Evolutionary conservation across 139 green algal species (phyloP), one percentile per base, ranked within the genome.

Genomic region (Asterochloris sp.): DNA sequence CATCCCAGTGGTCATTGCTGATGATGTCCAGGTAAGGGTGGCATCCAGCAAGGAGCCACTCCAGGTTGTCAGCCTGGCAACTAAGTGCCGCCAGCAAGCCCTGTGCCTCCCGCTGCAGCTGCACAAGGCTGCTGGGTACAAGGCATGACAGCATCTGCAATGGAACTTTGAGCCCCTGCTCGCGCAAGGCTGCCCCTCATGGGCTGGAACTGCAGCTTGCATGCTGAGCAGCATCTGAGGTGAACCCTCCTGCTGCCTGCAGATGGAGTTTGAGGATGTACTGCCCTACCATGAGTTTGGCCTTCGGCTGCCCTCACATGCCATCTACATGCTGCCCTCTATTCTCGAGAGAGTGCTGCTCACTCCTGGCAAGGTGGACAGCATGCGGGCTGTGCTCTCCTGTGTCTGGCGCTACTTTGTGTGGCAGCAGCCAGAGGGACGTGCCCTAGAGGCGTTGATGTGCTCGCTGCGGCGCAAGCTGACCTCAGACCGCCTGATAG

Each of bases 381-480:
- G 38, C 76, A 69, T 80, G 76, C 76, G 67, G 76, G 23, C 17
- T 28, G 67, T 64, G 28, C 16, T 67, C 26, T 21, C 15, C 38
- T 71, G 76, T 17, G 76, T 80, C 21, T 80, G 73, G 73, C 17
- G n/a, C 26, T 78, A 61, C 73, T 78, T 11, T n/a, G 21, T n/a
- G 19, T 78, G 73, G 73, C 24, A 54, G 73, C 23, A 78, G 17
- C 24, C 24, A 15, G 26, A 78, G 73, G 73, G 26, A 23, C 26
- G 73, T 23, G 73, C 73, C 17, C 26, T 78, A 17, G 73, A 78
- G 26, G 73, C 73, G 16, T n/a, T 78, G 26, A 61, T 78, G 26
- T 78, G 73, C 28, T 78, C 73, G 11, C 28, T 78, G 10, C 73
- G 73, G 17, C 73, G 73, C 23, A 78, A 78, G 28, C 26, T 78